Evolutionary conservation across 768 basidiomycete genomes (phyloP), one percentile per base, ranked within the genome.

Genomic region (Tubosaeta sp.): DNA sequence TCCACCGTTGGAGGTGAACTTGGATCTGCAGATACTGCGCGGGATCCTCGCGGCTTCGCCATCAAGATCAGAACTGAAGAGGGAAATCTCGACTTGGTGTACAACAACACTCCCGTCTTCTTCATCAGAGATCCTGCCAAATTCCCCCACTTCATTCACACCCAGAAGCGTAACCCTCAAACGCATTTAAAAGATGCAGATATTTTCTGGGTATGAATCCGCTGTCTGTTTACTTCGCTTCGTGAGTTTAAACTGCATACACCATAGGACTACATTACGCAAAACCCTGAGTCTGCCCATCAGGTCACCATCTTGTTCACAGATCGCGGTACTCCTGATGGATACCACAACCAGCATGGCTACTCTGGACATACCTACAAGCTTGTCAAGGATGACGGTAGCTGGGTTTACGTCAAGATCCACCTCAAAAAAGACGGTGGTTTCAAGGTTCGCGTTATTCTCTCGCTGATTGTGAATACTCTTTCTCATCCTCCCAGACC

Each of bases 71-170:
- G 83, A 69, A 93, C 95, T 0, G 84, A 91, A 3, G 82, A 97
- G 68, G 95, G 95, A 17, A 95, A 91, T 76, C 82, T 83, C 71
- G 94, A 97, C 68, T 88, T 88, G 79, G 94, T 94, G 62, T 82
- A 86, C 83, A 91, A 92, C 74, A 92, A 93, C 75, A 91, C 89
- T 13, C 91, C 94, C 43, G 79, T 95, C 59, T 93, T 94, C 82
- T 88, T 91, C 76, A 82, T 97, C 69, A 82, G 85, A 59, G 85
- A 95, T 68, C 82, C 88, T 13, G 80, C 86, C 71, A 86, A 92
- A 71, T 97, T 95, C 79, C 85, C 90, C 42, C 91, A 97, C 74
- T 86, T 97, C 71, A 90, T 95, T 60, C 95, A 97, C 75, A 91
- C 91, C 27, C 88, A 91, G 67, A 94, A 94, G 76, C 82, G 88